Evolutionary conservation across 2,329 filamentous ascomycete species (phyloP).

Genomic region (Aureobasidium sp.): DNA sequence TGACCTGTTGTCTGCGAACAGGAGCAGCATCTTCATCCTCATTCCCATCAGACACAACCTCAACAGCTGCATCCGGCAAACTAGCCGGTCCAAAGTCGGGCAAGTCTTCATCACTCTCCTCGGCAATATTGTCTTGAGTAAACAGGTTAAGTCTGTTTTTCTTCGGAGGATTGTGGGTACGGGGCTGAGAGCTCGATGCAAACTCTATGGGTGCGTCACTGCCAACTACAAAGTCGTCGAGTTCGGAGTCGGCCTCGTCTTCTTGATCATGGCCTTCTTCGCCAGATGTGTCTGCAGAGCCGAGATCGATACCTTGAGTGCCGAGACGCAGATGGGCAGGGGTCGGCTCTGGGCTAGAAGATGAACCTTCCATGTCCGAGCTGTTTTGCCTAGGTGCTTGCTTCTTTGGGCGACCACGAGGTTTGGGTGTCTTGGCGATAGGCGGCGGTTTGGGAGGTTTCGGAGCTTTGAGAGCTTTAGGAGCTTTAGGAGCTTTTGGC

Average conservation of each 20-base stretch:
- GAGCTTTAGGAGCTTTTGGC: constrained; percentile 17
- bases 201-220: constrained; percentile 32
- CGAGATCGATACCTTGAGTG: constrained; percentile 32
- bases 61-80: neutral
- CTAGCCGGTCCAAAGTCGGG: neutral
- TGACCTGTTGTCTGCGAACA: neutral
- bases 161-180: neutral
- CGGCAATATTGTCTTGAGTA: constrained; percentile 12
- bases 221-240: constrained; percentile 37
- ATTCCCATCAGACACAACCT: neutral
- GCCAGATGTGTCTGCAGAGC: constrained; percentile 36
- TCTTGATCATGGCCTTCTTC: constrained; percentile 30
- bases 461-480: constrained; percentile 10
- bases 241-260: constrained; percentile 36
- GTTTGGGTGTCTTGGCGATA: neutral
- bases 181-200: constrained; percentile 22
- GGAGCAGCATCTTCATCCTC: neutral
- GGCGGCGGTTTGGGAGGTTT: neutral
- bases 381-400: neutral
- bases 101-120: constrained; percentile 14
- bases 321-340: constrained; percentile 27
- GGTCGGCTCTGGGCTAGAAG: constrained; percentile 27
- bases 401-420: constrained; percentile 1
- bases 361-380: constrained; percentile 25
- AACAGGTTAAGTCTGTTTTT: constrained; percentile 3